Evolutionary conservation across 768 basidiomycete genomes (phyloP).

Genomic region (Trametes maxima): DNA sequence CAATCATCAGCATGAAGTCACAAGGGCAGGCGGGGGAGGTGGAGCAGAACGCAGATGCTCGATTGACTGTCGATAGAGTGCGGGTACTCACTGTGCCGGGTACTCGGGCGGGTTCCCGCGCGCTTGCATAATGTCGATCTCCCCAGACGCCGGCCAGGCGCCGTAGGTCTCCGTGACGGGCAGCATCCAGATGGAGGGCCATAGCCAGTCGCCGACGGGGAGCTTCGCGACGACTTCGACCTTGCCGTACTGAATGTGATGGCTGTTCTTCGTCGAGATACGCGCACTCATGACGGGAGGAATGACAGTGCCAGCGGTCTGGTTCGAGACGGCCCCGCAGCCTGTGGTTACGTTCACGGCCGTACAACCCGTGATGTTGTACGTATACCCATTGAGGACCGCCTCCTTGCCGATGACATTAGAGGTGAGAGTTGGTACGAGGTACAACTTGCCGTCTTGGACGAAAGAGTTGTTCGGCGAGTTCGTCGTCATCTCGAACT

Average conservation of each 20-base stretch:
- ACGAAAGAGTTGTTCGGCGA: slow-evolving; percentile 76
- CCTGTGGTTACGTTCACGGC: slow-evolving; percentile 45
- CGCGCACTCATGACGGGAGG: slow-evolving; percentile 85
- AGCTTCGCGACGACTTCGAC: slow-evolving; percentile 85
- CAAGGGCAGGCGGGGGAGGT: not conserved
- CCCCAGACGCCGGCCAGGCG: slow-evolving; percentile 66
- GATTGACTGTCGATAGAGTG: slow-evolving; percentile 15
- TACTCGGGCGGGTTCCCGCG: slow-evolving; percentile 60
- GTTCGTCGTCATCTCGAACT: slow-evolving; percentile 85
- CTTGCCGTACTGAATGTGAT: slow-evolving; percentile 77
- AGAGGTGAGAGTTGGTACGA: slow-evolving; percentile 83
- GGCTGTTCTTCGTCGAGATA: slow-evolving; percentile 71
- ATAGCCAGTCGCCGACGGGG: slow-evolving; percentile 69
- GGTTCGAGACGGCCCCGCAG: slow-evolving; percentile 75
- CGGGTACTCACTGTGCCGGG: slow-evolving; percentile 36
- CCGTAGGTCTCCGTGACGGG: slow-evolving; percentile 69
- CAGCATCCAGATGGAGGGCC: slow-evolving; percentile 86
- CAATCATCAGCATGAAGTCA: slow-evolving; percentile 8
- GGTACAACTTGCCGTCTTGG: slow-evolving; percentile 71
- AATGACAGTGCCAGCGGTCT: slow-evolving; percentile 67
- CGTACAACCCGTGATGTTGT: slow-evolving; percentile 85
- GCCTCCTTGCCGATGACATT: slow-evolving; percentile 59
- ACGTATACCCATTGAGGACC: slow-evolving; percentile 68
- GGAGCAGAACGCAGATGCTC: slow-evolving; percentile 22
- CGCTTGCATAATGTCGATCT: slow-evolving; percentile 68